A percentile compares a stretch with the other conserved stretches of the same genome.
Conservation (phyloP, 257 asterid genomes). For the Misopates orontium region DNA sequence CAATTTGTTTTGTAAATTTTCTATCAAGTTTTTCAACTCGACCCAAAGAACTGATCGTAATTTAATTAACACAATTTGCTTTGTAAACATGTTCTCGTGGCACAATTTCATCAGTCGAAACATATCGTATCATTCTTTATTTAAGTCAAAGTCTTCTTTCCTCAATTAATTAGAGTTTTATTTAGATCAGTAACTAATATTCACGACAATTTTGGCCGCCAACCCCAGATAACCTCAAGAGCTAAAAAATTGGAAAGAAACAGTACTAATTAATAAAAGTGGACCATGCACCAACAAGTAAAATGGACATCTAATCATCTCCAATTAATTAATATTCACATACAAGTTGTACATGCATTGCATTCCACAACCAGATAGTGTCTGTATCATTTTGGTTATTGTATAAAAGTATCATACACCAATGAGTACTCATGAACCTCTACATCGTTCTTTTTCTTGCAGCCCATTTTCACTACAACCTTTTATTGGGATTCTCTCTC, state of each 20-base stretch:
- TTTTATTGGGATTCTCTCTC: neutral
- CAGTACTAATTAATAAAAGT: slow-evolving; percentile 9
- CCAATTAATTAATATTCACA: slow-evolving; percentile 25
- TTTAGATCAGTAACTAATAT: neutral
- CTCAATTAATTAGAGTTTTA: neutral
- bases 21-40: too few species aligned
- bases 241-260: neutral
- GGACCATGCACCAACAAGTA: slow-evolving; percentile 32
- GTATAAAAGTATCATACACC: neutral
- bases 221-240: neutral
- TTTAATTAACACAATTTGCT: too few species aligned
- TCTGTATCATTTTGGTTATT: neutral
- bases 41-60: too few species aligned
- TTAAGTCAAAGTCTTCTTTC: neutral
- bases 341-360: neutral
- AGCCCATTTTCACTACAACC: slow-evolving; percentile 7
- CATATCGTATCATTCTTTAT: neutral
- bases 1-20: too few species aligned
- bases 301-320: slow-evolving; percentile 50
- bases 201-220: neutral
- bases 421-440: neutral
- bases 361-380: slow-evolving; percentile 28
- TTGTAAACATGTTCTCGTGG: too few species aligned
- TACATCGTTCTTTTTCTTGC: slow-evolving; percentile 16
- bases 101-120: too few species aligned